A percentile compares a stretch with the other conserved stretches of the same genome.
These are phyloP conservation scores for Trametes cingulata DNA, from an alignment of 768 basidiomycete species.

Conservation along the genomic window DNA sequence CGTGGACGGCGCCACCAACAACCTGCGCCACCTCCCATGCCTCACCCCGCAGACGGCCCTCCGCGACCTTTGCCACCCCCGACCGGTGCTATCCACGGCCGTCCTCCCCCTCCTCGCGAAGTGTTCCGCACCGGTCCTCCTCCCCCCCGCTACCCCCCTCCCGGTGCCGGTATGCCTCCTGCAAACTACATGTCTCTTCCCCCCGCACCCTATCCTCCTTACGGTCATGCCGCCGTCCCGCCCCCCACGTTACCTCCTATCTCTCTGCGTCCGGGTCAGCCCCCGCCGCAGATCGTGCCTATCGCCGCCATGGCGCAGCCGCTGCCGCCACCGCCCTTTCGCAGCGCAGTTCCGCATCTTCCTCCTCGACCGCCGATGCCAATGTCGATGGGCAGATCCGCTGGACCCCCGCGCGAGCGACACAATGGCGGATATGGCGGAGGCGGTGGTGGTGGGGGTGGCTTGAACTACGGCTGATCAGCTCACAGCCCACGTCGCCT, in stretches of 20 bases:
- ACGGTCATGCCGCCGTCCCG: conserved; percentile 2
- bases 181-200: conserved; percentile 10
- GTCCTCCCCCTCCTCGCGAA: conserved; percentile 39
- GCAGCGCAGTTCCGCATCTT: conserved; percentile 13
- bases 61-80: conserved; percentile 29
- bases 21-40: conserved; percentile 26
- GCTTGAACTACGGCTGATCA: conserved; percentile 35
- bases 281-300: conserved; percentile 18
- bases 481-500: neutral
- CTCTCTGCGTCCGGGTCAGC: conserved; percentile 24
- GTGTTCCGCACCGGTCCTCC: conserved; percentile 35
- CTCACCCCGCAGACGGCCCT: conserved; percentile 20
- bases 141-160: conserved; percentile 15
- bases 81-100: conserved; percentile 28
- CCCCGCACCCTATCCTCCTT: conserved; percentile 12
- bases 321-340: conserved; percentile 18
- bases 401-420: conserved; percentile 18
- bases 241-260: conserved; percentile 24
- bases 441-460: conserved; percentile 22
- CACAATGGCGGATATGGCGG: conserved; percentile 21
- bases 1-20: conserved; percentile 56
- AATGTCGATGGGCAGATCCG: conserved; percentile 11
- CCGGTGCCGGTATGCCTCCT: conserved; percentile 10
- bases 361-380: conserved; percentile 26
- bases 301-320: conserved; percentile 3